Evolutionary conservation across 169 alveolate species (phyloP).

Genomic region (Plasmodium vinckei): DNA sequence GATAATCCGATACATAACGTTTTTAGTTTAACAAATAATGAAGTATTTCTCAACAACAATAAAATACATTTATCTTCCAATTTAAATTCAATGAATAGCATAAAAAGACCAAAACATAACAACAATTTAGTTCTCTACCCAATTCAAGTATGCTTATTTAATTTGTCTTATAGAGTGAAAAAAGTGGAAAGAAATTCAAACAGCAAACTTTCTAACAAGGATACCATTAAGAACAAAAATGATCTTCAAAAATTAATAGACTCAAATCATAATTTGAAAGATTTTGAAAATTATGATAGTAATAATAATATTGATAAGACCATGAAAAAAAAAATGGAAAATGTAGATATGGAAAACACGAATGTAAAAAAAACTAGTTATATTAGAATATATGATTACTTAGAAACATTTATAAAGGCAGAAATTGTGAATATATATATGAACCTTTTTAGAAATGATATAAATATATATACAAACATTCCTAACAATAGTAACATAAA

Average conservation of each 20-base stretch:
- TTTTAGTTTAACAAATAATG: slow-evolving; percentile 60
- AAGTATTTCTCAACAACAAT: slow-evolving; percentile 42
- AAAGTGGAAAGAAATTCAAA: slow-evolving; percentile 15
- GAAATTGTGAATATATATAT: slow-evolving; percentile 64
- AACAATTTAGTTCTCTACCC: slow-evolving; percentile 67
- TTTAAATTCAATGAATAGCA: slow-evolving; percentile 41
- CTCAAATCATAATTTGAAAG: slow-evolving; percentile 18
- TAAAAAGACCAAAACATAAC: slow-evolving; percentile 39
- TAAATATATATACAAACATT: slow-evolving; percentile 66
- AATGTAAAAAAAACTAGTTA: slow-evolving; percentile 24
- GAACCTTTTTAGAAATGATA: slow-evolving; percentile 73
- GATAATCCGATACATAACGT: slow-evolving; percentile 59
- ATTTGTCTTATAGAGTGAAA: slow-evolving; percentile 63
- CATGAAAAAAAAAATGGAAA: slow-evolving; percentile 19
- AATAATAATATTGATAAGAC: slow-evolving; percentile 23
- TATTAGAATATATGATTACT: slow-evolving; percentile 45
- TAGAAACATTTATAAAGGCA: slow-evolving; percentile 69
- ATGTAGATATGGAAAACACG: background rate
- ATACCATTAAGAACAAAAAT: slow-evolving; percentile 14
- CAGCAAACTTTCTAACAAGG: slow-evolving; percentile 11
- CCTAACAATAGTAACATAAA: slow-evolving; percentile 62
- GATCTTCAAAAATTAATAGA: slow-evolving; percentile 29
- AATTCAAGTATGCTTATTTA: slow-evolving; percentile 69
- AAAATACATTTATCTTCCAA: slow-evolving; percentile 45
- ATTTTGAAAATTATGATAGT: slow-evolving; percentile 19